Percentiles rank a stretch among this genome's conserved stretches.
Conservation (phyloP, 805 yeast genomes). For the Pichia heedii region DNA sequence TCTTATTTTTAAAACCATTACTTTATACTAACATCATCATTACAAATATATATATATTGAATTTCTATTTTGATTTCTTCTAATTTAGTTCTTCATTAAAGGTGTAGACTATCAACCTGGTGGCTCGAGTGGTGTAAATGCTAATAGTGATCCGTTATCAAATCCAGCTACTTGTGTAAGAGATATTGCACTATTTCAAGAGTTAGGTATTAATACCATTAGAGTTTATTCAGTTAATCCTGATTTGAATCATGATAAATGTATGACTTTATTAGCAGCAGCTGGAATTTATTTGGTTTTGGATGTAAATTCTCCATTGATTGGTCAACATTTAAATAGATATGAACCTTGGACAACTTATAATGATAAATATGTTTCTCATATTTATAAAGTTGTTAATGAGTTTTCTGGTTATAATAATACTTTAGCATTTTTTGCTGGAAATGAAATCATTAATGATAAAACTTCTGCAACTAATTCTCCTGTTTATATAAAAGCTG, state of each 20-base stretch:
- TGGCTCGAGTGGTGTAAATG: constrained; percentile 71
- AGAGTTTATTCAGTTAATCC: constrained; percentile 86
- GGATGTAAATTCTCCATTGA: constrained; percentile 85
- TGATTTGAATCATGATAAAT: constrained; percentile 69
- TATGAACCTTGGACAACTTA: constrained; percentile 92
- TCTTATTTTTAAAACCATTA: neutral
- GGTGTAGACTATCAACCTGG: constrained; percentile 98
- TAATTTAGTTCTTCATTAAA: constrained; percentile 53
- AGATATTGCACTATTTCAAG: constrained; percentile 73
- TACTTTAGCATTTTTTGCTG: constrained; percentile 86
- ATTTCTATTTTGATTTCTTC: neutral
- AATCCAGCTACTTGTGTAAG: constrained; percentile 66
- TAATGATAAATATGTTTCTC: constrained; percentile 58
- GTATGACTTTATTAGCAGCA: constrained; percentile 85
- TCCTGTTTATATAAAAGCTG: constrained; percentile 69
- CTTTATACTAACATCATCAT: too few species aligned
- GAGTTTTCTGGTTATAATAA: constrained; percentile 80
- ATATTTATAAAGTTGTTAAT: constrained; percentile 69
- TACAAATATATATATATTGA: neutral
- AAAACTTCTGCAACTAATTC: constrained; percentile 56
- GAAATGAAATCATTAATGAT: constrained; percentile 86
- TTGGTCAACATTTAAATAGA: constrained; percentile 71
- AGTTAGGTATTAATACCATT: constrained; percentile 77
- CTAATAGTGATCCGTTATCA: constrained; percentile 62
- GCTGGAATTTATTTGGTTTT: constrained; percentile 89